Conservation (phyloP, 768 basidiomycete species). For the Asterophora parasitica region DNA sequence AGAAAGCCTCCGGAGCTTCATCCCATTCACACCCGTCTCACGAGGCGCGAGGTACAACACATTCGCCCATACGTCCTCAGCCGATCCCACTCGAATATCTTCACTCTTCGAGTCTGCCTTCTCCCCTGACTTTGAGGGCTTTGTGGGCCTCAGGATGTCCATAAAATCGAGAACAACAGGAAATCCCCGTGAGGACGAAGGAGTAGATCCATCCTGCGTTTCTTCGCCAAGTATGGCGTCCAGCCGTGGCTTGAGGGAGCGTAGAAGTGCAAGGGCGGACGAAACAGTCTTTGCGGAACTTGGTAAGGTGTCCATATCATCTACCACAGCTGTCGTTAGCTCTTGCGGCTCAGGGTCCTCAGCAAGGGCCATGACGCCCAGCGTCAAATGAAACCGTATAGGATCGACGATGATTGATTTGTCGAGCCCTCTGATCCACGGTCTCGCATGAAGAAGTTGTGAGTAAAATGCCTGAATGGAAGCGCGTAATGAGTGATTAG, state of each 20-base stretch:
- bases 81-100: neutral
- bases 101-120: too few species aligned
- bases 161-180: too few species aligned
- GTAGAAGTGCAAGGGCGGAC: too few species aligned
- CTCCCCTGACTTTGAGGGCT: neutral
- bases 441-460: conserved; percentile 7
- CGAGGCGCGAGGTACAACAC: conserved; percentile 55
- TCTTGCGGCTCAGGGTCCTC: neutral
- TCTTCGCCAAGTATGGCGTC: too few species aligned
- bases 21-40: conserved; percentile 22
- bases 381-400: conserved; percentile 62
- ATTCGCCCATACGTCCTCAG: conserved; percentile 35
- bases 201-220: neutral
- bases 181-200: too few species aligned
- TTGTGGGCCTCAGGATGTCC: conserved; percentile 24
- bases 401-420: conserved; percentile 52
- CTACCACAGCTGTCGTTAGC: too few species aligned
- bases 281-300: conserved; percentile 26
- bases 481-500: neutral
- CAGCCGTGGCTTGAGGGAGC: too few species aligned
- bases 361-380: conserved; percentile 68
- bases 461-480: neutral
- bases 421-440: conserved; percentile 50
- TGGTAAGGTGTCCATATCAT: neutral
- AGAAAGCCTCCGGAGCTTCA: conserved; percentile 24